phyloP scores from a whole-genome alignment of 2,329 filamentous ascomycete species.

The Aspergillus tanneri region DNA sequence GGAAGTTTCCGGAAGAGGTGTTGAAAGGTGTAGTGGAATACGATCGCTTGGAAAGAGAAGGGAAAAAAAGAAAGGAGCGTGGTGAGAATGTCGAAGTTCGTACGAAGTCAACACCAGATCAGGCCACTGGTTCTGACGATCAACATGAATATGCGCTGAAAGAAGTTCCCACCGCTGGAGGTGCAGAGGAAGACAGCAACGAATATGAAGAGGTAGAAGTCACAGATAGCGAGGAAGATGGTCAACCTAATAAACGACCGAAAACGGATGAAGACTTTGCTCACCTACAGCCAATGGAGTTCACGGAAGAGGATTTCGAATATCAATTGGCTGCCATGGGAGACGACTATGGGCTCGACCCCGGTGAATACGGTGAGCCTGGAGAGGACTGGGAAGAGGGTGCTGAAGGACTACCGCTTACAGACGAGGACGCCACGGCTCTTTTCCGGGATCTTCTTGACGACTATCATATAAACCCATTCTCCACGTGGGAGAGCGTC shows the following conservation, averaged over 20 bases:
- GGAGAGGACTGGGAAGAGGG: constrained; percentile 66
- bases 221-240: constrained; percentile 57
- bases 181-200: constrained; percentile 56
- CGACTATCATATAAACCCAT: constrained; percentile 80
- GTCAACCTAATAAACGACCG: constrained; percentile 53
- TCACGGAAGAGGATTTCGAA: constrained; percentile 91
- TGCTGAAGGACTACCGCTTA: constrained; percentile 67
- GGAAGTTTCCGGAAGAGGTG: constrained; percentile 88
- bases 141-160: constrained; percentile 13
- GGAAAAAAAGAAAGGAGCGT: constrained; percentile 56
- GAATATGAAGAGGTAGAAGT: constrained; percentile 80
- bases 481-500: constrained; percentile 86
- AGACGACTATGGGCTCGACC: constrained; percentile 75
- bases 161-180: constrained; percentile 28
- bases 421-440: constrained; percentile 70
- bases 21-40: constrained; percentile 72
- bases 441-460: constrained; percentile 84
- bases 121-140: constrained; percentile 10
- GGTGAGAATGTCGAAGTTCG: constrained; percentile 27
- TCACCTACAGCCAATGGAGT: constrained; percentile 63
- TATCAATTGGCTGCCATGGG: constrained; percentile 89
- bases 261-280: constrained; percentile 54
- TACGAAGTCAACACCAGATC: constrained; percentile 20
- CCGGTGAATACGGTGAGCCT: constrained; percentile 69
- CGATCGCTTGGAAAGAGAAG: constrained; percentile 68